Evolutionary conservation across 805 yeast species (phyloP).

Genomic region (Hanseniaspora singularis): DNA sequence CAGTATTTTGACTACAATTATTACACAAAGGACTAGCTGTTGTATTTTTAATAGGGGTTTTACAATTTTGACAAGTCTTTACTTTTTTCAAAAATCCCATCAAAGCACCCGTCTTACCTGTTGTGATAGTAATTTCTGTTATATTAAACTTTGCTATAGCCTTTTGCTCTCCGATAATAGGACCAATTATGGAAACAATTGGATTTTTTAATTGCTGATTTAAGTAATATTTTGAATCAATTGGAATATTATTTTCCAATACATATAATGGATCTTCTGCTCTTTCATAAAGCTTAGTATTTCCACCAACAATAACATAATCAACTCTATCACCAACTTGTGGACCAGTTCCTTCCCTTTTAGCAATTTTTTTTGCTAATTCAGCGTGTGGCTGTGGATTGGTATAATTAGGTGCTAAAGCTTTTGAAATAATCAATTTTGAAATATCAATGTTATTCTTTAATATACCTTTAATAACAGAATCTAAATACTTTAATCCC

Average conservation of each 20-base stretch:
- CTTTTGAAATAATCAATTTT: constrained; percentile 85
- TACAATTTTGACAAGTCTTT: constrained; percentile 80
- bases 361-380: constrained; percentile 86
- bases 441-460: constrained; percentile 90
- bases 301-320: constrained; percentile 78
- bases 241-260: constrained; percentile 79
- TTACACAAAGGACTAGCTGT: constrained; percentile 58
- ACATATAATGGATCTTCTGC: constrained; percentile 95
- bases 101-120: constrained; percentile 70
- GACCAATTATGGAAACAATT: constrained; percentile 82
- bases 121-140: constrained; percentile 31
- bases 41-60: constrained; percentile 58
- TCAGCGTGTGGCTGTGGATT: constrained; percentile 97
- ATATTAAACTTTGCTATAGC: constrained; percentile 68
- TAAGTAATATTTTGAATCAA: constrained; percentile 86
- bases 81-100: constrained; percentile 87
- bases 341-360: constrained; percentile 97
- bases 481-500: constrained; percentile 76
- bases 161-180: constrained; percentile 75
- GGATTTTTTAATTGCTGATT: constrained; percentile 92
- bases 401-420: constrained; percentile 81
- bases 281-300: constrained; percentile 78
- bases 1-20: constrained; percentile 61
- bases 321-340: constrained; percentile 96
- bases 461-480: constrained; percentile 75